Evolutionary conservation across 441 rosid genomes (phyloP), one percentile per base, ranked within the genome.

Genomic region (Erysimum pusillum): DNA sequence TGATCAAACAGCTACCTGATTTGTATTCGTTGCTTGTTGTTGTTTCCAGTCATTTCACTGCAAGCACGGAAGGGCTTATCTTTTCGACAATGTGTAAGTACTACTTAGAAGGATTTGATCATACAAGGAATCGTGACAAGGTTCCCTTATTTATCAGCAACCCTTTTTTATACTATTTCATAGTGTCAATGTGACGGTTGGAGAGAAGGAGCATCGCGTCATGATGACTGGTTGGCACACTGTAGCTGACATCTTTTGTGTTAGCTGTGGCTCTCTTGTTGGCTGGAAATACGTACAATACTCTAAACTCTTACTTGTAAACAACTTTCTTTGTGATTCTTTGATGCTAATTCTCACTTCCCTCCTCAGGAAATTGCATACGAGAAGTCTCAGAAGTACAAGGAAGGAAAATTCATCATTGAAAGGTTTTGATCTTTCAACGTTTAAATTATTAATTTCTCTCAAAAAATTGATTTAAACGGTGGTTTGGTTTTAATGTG

Each of bases 231-330:
- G 97, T 83, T 52, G 87, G 90, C 97, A 93, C 79, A 81, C 85
- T 20, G 96, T 91, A 15, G 92, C 83, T 64, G 97, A 91, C 82
- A 90, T 93, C 79, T 93, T 83, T 81, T 93, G 98, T 59, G 92
- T 91, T 52, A 76, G 77, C 17, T 91, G 98, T 80, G 97, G 97
- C 82, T 89, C 97, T 20, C 83, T 91, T 63, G 89, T 90, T 38
- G 98, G 98, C 44, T 93, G 95, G 98, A 91, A 91, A 91, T 91
- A 91, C 60, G 98, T 93, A 87, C 84, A 62, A 31, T 13, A 86
- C 73, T 67, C 36, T 17, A 22, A 9, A 20, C 63, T 18, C 44
- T 31, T 52, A 11, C 15, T 70, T 39, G 34, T 64, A 10, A 73
- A 8, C 67, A 32, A 61, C 15, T 52, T 7, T 44, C 58, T 42